Base-by-base conservation (phyloP, 495 filamentous ascomycete genomes). In the Thermochaetoides thermophila region DNA sequence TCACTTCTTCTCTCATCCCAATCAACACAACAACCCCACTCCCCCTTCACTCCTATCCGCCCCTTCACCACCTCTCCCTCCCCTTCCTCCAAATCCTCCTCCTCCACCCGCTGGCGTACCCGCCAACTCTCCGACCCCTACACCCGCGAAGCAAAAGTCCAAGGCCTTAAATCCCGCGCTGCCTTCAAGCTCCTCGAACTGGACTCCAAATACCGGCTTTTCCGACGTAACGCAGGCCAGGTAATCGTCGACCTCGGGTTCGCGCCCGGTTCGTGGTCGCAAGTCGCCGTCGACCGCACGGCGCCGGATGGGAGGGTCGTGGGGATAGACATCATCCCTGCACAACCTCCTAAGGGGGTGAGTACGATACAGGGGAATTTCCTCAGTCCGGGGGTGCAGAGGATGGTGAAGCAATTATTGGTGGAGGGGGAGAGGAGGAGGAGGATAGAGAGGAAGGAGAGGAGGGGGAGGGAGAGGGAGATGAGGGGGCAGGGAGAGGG, bases 291-390 rank as follows among this genome's bases (percentile, higher is more conserved):
- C 2, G 76, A 77, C 35, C 69, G 71, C 5, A 91, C 81, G 2
- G 57, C 66, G 34, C 87, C 89, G 0, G 52, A 66, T 27, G 87
- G 89, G 0, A 70, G 77, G 15, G 73, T 97, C 9, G 50, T 97
- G 12, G 89, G 89, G 6, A 83, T 97, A 44, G 89, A 97, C 48
- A 69, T 96, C 16, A 83, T 96, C 29, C 89, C 91, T 11, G 80
- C 85, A 0, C 76, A 82, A 53, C 89, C 91, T 11, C 86, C 87
- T 0, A 74, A 66, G 48, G 89, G 91, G 2, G 83, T 87, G 1
- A 87, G 81, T 13, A 82, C 85, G 3, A 82, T 97, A 14, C 89
- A 97, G 53, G 89, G 89, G 12, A 81, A 96, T 45, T 96, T 97
- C 45, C 64, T 94, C 13, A 69, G 68, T 1, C 64, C 65, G 3